Conservation (phyloP, 1,139 yeast genomes). For the Blastobotrys apis region DNA sequence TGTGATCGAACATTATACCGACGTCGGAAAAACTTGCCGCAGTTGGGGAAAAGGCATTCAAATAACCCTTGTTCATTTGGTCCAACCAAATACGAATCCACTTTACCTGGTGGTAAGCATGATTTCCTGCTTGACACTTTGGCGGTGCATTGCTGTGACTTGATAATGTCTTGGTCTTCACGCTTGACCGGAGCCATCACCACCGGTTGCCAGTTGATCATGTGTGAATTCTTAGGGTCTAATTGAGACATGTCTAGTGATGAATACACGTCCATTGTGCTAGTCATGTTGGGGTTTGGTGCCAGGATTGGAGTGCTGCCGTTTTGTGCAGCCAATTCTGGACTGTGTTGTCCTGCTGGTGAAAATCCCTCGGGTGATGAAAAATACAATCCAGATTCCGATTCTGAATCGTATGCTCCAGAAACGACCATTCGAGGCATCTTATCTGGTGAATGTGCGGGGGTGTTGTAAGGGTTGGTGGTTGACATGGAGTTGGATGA, state of each 20-base stretch:
- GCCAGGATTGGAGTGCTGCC: slow-evolving; percentile 8
- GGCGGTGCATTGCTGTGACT: slow-evolving; percentile 28
- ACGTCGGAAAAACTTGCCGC: slow-evolving; percentile 82
- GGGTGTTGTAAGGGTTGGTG: slow-evolving; percentile 8
- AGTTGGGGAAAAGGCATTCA: slow-evolving; percentile 70
- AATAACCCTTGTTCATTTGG: slow-evolving; percentile 64
- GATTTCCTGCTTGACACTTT: slow-evolving; percentile 42
- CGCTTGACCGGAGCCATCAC: slow-evolving; percentile 34
- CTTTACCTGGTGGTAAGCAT: slow-evolving; percentile 82
- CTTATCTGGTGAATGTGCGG: slow-evolving; percentile 8
- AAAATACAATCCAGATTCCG: slow-evolving; percentile 9
- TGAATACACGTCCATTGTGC: slow-evolving; percentile 22
- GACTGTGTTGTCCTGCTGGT: slow-evolving; percentile 8
- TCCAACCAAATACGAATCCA: slow-evolving; percentile 78
- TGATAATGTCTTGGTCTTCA: slow-evolving; percentile 33
- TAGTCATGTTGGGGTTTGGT: slow-evolving; percentile 14
- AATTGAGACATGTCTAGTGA: slow-evolving; percentile 26
- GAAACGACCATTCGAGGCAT: slow-evolving; percentile 1
- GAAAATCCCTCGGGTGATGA: slow-evolving; percentile 16
- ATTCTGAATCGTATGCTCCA: slow-evolving; percentile 7
- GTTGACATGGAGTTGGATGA: too few species aligned
- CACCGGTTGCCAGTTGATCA: slow-evolving; percentile 38
- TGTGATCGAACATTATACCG: slow-evolving; percentile 95
- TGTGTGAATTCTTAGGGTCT: slow-evolving; percentile 16
- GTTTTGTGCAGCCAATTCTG: slow-evolving; percentile 3